These are phyloP conservation scores for Xylaria sp. DNA, from an alignment of 2,329 filamentous ascomycete genomes.

Conservation along the genomic window DNA sequence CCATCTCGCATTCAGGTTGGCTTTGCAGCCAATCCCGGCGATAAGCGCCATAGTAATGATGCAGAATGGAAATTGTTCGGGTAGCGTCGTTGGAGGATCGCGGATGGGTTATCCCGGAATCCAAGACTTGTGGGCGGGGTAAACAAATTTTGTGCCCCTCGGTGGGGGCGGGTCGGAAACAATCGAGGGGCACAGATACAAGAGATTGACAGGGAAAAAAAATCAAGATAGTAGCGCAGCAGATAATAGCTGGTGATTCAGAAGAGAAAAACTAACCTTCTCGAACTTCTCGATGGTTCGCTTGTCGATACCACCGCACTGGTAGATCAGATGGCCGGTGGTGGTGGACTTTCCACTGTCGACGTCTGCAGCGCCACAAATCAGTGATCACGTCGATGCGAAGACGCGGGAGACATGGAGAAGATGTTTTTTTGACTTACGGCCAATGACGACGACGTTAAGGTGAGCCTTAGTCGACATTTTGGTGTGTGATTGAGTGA, in stretches of 20 bases:
- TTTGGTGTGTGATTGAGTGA: constrained; percentile 27
- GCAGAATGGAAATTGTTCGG: constrained; percentile 1
- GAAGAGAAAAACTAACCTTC: constrained; percentile 78
- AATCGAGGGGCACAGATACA: constrained; percentile 26
- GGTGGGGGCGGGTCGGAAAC: constrained; percentile 39
- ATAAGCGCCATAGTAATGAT: not conserved
- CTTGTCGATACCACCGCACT: constrained; percentile 99
- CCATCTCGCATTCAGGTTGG: not conserved
- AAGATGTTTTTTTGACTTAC: constrained; percentile 47
- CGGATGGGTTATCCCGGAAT: constrained; percentile 20
- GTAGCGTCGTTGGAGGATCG: constrained; percentile 7
- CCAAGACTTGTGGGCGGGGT: constrained; percentile 46
- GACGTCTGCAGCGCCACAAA: constrained; percentile 43
- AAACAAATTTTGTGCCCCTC: constrained; percentile 48
- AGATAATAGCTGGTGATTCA: not conserved
- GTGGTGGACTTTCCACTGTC: constrained; percentile 65
- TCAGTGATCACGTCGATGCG: constrained; percentile 32
- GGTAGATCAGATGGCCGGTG: constrained; percentile 97
- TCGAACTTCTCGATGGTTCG: constrained; percentile 99
- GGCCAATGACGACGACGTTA: constrained; percentile 94
- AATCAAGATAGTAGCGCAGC: constrained; percentile 45
- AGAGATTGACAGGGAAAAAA: constrained; percentile 33
- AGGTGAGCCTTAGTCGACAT: constrained; percentile 81
- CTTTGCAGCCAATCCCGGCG: not conserved
- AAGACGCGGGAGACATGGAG: constrained; percentile 4